These are phyloP conservation scores for Ogataea ramenticola DNA, from an alignment of 805 yeast genomes.

Conservation along the genomic window DNA sequence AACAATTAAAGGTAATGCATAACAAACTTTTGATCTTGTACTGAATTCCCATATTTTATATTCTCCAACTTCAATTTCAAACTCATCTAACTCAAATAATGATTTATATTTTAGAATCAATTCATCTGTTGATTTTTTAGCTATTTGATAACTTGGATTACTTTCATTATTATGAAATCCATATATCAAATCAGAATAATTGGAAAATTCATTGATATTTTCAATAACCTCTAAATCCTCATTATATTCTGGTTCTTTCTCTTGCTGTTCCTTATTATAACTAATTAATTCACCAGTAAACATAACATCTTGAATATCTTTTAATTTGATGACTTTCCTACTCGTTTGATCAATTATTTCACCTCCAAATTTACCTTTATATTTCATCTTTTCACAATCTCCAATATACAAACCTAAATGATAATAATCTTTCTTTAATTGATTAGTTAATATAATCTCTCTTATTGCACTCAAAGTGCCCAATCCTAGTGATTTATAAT, in stretches of 20 bases:
- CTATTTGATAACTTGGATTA: slow-evolving; percentile 17
- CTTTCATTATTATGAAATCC: slow-evolving; percentile 18
- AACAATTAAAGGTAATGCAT: slow-evolving; percentile 30
- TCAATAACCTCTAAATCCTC: slow-evolving; percentile 9
- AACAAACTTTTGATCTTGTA: slow-evolving; percentile 7
- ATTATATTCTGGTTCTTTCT: slow-evolving; percentile 5
- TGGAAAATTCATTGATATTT: slow-evolving; percentile 3
- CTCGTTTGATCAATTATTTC: slow-evolving; percentile 54
- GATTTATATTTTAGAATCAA: background rate
- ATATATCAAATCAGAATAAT: slow-evolving; percentile 30
- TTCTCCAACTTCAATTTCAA: background rate
- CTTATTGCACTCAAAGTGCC: slow-evolving; percentile 75
- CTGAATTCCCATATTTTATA: background rate
- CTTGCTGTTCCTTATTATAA: too few relatives aligned
- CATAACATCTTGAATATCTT: slow-evolving; percentile 19
- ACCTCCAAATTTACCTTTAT: slow-evolving; percentile 75
- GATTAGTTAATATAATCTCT: slow-evolving; percentile 51
- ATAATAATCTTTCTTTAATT: slow-evolving; percentile 47
- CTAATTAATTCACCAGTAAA: slow-evolving; percentile 18
- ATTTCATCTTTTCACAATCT: slow-evolving; percentile 76
- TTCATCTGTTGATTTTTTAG: slow-evolving; percentile 3
- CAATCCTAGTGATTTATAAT: slow-evolving; percentile 55
- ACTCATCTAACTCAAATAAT: background rate
- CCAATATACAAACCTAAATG: slow-evolving; percentile 77
- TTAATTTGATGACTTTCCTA: slow-evolving; percentile 34